A percentile compares a stretch with the other conserved stretches of the same genome.
Conservation (phyloP, 2,329 filamentous ascomycete species). For the Neofusicoccum umdonicola region DNA sequence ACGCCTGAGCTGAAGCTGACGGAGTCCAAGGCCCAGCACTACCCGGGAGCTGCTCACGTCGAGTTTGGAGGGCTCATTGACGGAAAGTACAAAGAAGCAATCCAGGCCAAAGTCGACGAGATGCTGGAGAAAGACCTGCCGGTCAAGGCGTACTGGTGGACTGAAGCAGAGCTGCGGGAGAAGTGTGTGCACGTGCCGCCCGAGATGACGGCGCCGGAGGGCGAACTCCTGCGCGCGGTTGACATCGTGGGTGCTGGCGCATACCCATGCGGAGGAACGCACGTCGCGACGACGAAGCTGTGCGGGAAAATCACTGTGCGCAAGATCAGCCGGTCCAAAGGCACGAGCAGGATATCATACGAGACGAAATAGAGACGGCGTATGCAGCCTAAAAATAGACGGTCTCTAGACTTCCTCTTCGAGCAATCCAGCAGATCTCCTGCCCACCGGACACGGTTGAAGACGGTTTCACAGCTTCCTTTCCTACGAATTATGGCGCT, state of each 20-base stretch:
- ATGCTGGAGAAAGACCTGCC: slow-evolving; percentile 47
- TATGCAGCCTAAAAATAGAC: neutral
- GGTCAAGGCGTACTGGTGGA: slow-evolving; percentile 63
- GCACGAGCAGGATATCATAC: slow-evolving; percentile 10
- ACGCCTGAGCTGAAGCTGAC: slow-evolving; percentile 44
- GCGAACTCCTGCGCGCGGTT: slow-evolving; percentile 56
- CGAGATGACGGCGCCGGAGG: slow-evolving; percentile 32
- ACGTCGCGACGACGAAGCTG: slow-evolving; percentile 51
- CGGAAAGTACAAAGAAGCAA: slow-evolving; percentile 45
- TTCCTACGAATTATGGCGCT: too few relatives aligned
- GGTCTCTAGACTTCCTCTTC: neutral
- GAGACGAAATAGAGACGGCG: neutral
- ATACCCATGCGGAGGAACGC: slow-evolving; percentile 75
- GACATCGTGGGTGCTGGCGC: slow-evolving; percentile 66
- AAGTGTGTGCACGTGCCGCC: slow-evolving; percentile 51
- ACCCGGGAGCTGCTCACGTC: slow-evolving; percentile 64
- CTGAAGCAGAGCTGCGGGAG: slow-evolving; percentile 57
- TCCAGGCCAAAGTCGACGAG: slow-evolving; percentile 62
- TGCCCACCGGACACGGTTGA: too few relatives aligned
- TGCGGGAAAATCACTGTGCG: slow-evolving; percentile 10
- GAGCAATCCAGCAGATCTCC: neutral
- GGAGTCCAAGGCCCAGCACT: slow-evolving; percentile 71
- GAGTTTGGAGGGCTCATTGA: slow-evolving; percentile 69
- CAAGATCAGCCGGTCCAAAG: slow-evolving; percentile 12
- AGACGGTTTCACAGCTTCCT: too few relatives aligned